Conservation (phyloP, 2,329 filamentous ascomycete species). For the Neofusicoccum sp. region DNA sequence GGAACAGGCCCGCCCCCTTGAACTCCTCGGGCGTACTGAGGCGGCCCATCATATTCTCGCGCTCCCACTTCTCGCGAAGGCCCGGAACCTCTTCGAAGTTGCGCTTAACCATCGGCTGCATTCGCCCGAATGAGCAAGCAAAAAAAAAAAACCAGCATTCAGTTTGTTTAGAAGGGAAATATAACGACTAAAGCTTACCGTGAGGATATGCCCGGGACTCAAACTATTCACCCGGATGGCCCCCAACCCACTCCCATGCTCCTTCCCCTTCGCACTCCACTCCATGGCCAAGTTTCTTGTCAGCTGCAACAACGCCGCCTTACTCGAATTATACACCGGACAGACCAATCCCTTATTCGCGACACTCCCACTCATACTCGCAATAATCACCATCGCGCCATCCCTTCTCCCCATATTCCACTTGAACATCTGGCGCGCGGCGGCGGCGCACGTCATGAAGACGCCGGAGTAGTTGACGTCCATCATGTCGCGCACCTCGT, state of each 20-base stretch:
- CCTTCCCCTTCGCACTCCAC: constrained; percentile 48
- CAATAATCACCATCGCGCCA: constrained; percentile 61
- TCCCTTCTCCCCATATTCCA: constrained; percentile 43
- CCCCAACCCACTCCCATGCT: constrained; percentile 48
- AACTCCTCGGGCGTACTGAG: constrained; percentile 35
- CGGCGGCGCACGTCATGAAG: constrained; percentile 60
- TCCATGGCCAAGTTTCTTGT: constrained; percentile 67
- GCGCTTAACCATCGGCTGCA: constrained; percentile 70
- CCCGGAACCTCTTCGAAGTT: constrained; percentile 74
- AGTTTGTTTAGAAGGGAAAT: too few species aligned
- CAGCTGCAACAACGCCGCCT: constrained; percentile 70
- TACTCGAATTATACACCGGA: constrained; percentile 71
- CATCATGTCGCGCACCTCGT: constrained; percentile 59
- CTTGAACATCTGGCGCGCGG: constrained; percentile 60
- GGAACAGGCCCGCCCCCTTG: constrained; percentile 34
- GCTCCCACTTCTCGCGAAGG: constrained; percentile 62
- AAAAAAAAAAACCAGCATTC: background rate
- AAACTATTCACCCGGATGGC: constrained; percentile 77
- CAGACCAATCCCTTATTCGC: constrained; percentile 62
- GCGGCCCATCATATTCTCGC: constrained; percentile 73
- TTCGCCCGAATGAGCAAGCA: background rate
- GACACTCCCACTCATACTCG: constrained; percentile 60
- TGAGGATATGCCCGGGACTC: constrained; percentile 75
- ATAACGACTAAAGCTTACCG: too few species aligned
- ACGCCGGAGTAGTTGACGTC: constrained; percentile 60